Base-by-base conservation (phyloP, 2,329 filamentous ascomycete genomes). In the Simplicillium sp. region DNA sequence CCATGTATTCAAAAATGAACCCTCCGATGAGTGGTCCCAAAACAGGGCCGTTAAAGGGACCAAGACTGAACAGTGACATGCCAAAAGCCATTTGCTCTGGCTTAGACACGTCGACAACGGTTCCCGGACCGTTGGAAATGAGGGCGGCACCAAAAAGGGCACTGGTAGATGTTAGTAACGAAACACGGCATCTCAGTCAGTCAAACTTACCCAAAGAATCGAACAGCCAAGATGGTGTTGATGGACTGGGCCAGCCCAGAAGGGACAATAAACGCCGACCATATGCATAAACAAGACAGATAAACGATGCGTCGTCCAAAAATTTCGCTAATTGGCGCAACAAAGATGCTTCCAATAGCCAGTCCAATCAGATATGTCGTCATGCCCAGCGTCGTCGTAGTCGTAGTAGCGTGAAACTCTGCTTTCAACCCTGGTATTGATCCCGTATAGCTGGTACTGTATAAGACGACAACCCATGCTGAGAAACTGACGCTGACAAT, bases 51-150 rank as follows among this genome's bases (percentile, higher is more conserved):
- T 94, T 94, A 58, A 94, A 75, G 0, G 89, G 88, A 0, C 87
- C 88, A 40, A 95, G 79, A 45, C 73, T 77, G 80, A 87, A 95
- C 29, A 94, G 70, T 4, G 80, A 86, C 61, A 95, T 87, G 34
- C 82, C 82, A n/a, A 92, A 64, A 3, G 87, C 86, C 13, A 89
- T 79, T 52, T 84, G 79, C 37, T 94, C 79, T 36, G 90, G 85
- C 12, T 74, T 72, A n/a, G 86, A 80, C 38, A 95, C 82, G 57
- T 96, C 89, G 20, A 84, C 80, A 11, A 95, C 75, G 7, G 82
- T 87, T 3, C 88, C 89, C 0, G 88, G 87, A 1, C 83, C 78
- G 55, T 94, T 94, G 11, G 80, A 78, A 18, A 95, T 80, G 77
- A 94, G 84, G 34, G 84, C 86, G 6, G 85, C 76, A 3, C 86